Conservation (phyloP, 495 filamentous ascomycete genomes). For the Cairneyella variabilis region DNA sequence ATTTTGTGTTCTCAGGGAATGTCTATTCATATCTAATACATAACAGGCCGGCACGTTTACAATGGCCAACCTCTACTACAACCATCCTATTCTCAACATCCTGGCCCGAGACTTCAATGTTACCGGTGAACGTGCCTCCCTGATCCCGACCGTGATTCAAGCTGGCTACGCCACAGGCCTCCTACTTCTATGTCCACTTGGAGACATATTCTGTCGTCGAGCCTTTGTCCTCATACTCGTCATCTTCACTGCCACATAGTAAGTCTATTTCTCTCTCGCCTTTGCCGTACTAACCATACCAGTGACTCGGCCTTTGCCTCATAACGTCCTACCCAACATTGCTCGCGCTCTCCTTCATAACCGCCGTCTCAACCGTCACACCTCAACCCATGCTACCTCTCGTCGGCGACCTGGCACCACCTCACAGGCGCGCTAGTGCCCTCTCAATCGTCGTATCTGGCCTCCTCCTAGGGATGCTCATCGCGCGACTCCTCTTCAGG, state of each 20-base stretch:
- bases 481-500: slow-evolving; percentile 74
- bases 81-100: slow-evolving; percentile 60
- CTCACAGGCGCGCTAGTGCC: slow-evolving; percentile 61
- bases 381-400: slow-evolving; percentile 84
- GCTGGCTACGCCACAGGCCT: slow-evolving; percentile 76
- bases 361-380: slow-evolving; percentile 73
- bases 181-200: slow-evolving; percentile 72
- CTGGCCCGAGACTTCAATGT: slow-evolving; percentile 58
- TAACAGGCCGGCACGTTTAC: slow-evolving; percentile 40
- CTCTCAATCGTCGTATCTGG: slow-evolving; percentile 72
- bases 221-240: slow-evolving; percentile 66
- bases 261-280: slow-evolving; percentile 13
- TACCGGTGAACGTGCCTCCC: slow-evolving; percentile 44
- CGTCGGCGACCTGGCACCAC: slow-evolving; percentile 75
- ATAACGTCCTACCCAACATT: slow-evolving; percentile 63
- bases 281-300: background rate
- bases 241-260: slow-evolving; percentile 63
- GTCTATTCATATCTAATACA: no score
- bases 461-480: slow-evolving; percentile 69
- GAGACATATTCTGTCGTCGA: slow-evolving; percentile 67
- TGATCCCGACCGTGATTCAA: slow-evolving; percentile 74
- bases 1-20: no score
- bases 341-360: slow-evolving; percentile 63
- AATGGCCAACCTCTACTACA: slow-evolving; percentile 67
- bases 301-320: slow-evolving; percentile 67